Evolutionary conservation across 495 filamentous ascomycete species (phyloP), one percentile per base, ranked within the genome.

Genomic region (Podospora comata): DNA sequence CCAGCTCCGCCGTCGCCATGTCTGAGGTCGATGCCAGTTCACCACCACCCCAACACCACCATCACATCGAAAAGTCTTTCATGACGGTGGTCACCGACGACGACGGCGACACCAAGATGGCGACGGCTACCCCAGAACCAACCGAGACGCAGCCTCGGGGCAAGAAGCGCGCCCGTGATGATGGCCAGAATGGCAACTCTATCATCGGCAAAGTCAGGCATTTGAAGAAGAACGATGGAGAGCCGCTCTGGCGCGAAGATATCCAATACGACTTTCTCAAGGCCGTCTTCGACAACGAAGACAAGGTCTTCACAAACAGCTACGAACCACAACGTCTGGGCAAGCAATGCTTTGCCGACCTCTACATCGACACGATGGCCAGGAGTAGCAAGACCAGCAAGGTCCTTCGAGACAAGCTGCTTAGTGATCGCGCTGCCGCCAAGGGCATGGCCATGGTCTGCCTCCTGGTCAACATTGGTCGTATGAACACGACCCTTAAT

Each of bases 381-480:
- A 85, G 92, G 79, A 99, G 95, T 79, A 97, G 92, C 85, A 99
- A 99, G 83, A 97, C 94, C 32, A 98, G 95, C 81, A 97, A 98
- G 79, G 96, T 99, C 68, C 84, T 99, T 63, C 91, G 96, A 75
- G 95, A 99, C 73, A 99, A 99, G 83, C 86, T 99, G 71, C 88
- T 97, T 73, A 94, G 88, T 73, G 95, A 98, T 76, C 90, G 92
- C 72, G 88, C 91, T 66, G 93, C 92, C 57, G 95, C 96, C 32
- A 91, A 96, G 76, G 92, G 91, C 74, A 99, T 99, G 96, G 95
- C 95, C 9, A 99, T 99, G 95, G 93, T 99, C 67, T 99, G 95
- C 82, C 80, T 99, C 74, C 81, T 99, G 75, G 95, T 99, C 73
- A 99, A 99, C 76, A 90, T 99, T 70, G 95, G 95, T 57, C 85